phyloP scores from a whole-genome alignment of 2,329 filamentous ascomycete genomes.

The Trichothecium roseum region DNA sequence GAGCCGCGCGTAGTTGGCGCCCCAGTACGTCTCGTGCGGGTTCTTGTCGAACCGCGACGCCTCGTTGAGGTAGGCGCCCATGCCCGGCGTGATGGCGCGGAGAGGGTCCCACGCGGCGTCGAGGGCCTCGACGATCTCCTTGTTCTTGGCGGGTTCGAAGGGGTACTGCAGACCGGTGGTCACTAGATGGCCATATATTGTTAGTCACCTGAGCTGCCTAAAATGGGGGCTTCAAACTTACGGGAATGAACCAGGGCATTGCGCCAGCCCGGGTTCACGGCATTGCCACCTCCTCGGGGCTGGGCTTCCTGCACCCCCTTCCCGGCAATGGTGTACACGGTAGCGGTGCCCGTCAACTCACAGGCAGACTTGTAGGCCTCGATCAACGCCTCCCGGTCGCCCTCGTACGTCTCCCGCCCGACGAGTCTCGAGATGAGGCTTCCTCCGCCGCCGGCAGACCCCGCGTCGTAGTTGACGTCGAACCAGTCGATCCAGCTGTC shows the following conservation, averaged over 20 bases:
- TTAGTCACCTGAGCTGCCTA: slow-evolving; percentile 6
- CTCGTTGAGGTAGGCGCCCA: slow-evolving; percentile 36
- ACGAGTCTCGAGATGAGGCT: slow-evolving; percentile 35
- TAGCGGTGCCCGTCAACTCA: slow-evolving; percentile 14
- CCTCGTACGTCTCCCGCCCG: slow-evolving; percentile 22
- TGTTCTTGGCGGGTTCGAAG: slow-evolving; percentile 13
- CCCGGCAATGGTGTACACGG: slow-evolving; percentile 30
- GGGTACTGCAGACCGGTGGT: slow-evolving; percentile 5
- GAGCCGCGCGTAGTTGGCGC: slow-evolving; percentile 32
- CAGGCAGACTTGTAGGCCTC: slow-evolving; percentile 25
- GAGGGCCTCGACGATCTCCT: slow-evolving; percentile 14
- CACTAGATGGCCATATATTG: neutral
- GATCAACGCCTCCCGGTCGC: slow-evolving; percentile 20
- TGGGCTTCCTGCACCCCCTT: slow-evolving; percentile 31
- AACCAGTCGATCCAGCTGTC: slow-evolving; percentile 27
- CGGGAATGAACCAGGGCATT: slow-evolving; percentile 28
- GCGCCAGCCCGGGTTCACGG: slow-evolving; percentile 42
- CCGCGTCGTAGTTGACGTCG: slow-evolving; percentile 21
- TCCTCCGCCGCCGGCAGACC: slow-evolving; percentile 20
- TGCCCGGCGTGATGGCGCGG: slow-evolving; percentile 25
- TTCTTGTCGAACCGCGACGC: slow-evolving; percentile 24
- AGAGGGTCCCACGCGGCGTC: slow-evolving; percentile 21
- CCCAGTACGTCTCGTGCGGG: slow-evolving; percentile 31
- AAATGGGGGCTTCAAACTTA: slow-evolving; percentile 19
- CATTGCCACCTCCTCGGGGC: slow-evolving; percentile 32